phyloP scores from a whole-genome alignment of 495 filamentous ascomycete genomes.

The Podospora pseudopauciseta region DNA sequence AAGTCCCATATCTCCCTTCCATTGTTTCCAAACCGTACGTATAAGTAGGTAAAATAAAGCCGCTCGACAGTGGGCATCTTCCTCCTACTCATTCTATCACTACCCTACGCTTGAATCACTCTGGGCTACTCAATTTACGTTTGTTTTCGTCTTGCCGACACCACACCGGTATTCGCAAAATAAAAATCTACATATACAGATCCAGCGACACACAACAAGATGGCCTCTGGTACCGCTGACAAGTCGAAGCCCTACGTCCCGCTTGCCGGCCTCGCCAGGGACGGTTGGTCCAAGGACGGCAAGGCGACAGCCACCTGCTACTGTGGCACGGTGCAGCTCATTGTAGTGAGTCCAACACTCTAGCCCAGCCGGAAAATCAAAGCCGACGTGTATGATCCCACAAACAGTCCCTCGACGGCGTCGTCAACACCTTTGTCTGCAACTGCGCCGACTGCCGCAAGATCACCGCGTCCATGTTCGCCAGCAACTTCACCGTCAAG shows the following conservation, averaged over 20 bases:
- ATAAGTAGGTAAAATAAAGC: not conserved
- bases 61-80: not conserved
- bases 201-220: not conserved
- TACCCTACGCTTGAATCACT: not conserved
- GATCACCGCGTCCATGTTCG: constrained; percentile 58
- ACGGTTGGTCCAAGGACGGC: constrained; percentile 40
- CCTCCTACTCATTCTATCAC: not conserved
- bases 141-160: no score
- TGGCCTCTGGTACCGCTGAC: constrained; percentile 14
- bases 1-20: not conserved
- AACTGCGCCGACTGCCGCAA: constrained; percentile 58
- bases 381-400: not conserved
- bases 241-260: constrained; percentile 27
- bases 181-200: no score
- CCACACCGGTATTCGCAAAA: no score
- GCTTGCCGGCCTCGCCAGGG: constrained; percentile 26
- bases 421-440: constrained; percentile 52
- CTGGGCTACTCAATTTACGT: no score
- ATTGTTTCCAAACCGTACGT: not conserved
- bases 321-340: constrained; percentile 53
- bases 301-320: constrained; percentile 53
- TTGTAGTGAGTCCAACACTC: constrained; percentile 39
- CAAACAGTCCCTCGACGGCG: constrained; percentile 29
- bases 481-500: constrained; percentile 50
- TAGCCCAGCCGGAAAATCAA: not conserved